Base-by-base conservation (phyloP, 192 early-diverging fungal genomes). In the Gaertneriomyces semiglobifer region DNA sequence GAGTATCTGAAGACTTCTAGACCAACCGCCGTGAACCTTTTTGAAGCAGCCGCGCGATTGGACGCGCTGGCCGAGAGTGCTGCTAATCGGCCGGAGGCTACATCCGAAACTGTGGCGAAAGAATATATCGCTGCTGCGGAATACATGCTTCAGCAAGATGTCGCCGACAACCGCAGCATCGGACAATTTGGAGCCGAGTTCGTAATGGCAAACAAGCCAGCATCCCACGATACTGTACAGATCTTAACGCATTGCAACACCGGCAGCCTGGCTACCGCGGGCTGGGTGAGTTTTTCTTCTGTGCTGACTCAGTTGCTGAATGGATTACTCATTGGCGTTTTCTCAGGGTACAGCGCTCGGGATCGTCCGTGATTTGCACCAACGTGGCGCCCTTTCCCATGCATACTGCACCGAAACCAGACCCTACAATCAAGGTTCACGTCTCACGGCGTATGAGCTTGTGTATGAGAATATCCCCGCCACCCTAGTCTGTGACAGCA, bases 221-320 rank as follows among this genome's bases (percentile, higher is more conserved):
- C 5, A n/a, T 4, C 46, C n/a, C 66, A 66, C 45, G 57, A 66
- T 6, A 62, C 63, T 1, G 58, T 71, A 3, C 58, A 70, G 19
- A 87, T 99, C 2, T 74, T 99, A 54, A 99, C 95, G 1, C 97
- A 99, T 79, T 98, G 95, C 80, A 99, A 99, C 74, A 97, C 95
- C 38, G 97, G 84, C 5, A 71, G 71, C 39, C 65, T 86, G 58
- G 82, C 84, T 4, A 85, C 82, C 33, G 82, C 83, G 38, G 84
- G 84, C 4, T 84, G 82, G 95, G 73, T 90, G 82, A 74, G 77
- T 64, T 43, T 43, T 53, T 51, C 7, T 7, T 62, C 18, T 19
- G 6, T 63, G n/a, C 44, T 45, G 6, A 14, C 3, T 2, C 0
- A 41, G 19, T 40, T 11, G 50, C n/a, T 56, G 50, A 60, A 20